phyloP scores from a whole-genome alignment of 768 basidiomycete species.

The Kwoniella bestiolae region DNA sequence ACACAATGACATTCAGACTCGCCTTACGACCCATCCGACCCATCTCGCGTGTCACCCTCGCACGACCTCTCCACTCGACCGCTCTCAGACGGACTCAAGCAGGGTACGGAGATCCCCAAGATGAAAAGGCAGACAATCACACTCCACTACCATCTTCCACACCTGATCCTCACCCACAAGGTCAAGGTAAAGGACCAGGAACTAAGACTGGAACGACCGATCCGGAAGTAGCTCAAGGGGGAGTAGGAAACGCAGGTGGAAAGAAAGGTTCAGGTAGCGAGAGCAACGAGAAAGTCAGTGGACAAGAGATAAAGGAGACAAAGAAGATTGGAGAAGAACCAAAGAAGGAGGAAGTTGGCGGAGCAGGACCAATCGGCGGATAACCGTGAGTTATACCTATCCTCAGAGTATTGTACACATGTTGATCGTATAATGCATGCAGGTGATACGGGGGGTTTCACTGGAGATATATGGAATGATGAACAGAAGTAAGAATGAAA shows the following conservation, averaged over 20 bases:
- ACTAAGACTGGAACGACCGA: slow-evolving; percentile 34
- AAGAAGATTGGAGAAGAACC: slow-evolving; percentile 52
- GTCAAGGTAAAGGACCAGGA: slow-evolving; percentile 35
- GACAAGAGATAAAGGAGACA: slow-evolving; percentile 47
- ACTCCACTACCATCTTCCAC: slow-evolving; percentile 37
- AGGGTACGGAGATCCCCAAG: slow-evolving; percentile 51
- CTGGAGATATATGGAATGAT: neutral
- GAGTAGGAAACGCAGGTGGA: slow-evolving; percentile 27
- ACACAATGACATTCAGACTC: slow-evolving; percentile 25
- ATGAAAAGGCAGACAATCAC: slow-evolving; percentile 42
- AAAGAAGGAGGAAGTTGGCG: slow-evolving; percentile 45
- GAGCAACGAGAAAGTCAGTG: slow-evolving; percentile 15
- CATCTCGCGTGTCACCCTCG: neutral
- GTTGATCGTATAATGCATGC: slow-evolving; percentile 25
- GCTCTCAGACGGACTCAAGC: slow-evolving; percentile 29
- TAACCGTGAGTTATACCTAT: slow-evolving; percentile 24
- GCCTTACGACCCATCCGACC: slow-evolving; percentile 17
- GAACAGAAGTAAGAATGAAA: neutral
- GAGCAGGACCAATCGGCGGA: slow-evolving; percentile 48
- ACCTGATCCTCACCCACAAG: slow-evolving; percentile 34
- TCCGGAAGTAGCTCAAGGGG: slow-evolving; percentile 27
- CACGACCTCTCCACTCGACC: slow-evolving; percentile 24
- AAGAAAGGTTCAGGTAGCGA: slow-evolving; percentile 26
- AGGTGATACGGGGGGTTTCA: slow-evolving; percentile 4
- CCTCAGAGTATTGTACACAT: neutral